Conservation (phyloP, 2,329 filamentous ascomycete species). For the Huntiella decipiens region DNA sequence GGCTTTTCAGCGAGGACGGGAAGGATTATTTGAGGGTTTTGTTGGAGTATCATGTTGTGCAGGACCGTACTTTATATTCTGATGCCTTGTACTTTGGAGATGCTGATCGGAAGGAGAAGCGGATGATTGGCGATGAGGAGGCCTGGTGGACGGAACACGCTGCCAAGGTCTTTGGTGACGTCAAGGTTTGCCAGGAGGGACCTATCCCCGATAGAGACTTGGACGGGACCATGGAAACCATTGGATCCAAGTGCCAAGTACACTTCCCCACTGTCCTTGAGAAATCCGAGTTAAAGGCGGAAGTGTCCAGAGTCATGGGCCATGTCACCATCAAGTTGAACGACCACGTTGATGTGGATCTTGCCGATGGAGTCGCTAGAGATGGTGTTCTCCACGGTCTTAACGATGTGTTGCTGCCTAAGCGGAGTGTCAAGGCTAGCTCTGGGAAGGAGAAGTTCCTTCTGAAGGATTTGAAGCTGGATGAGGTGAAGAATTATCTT, state of each 20-base stretch:
- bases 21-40: constrained; percentile 59
- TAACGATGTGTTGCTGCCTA: constrained; percentile 51
- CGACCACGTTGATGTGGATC: constrained; percentile 40
- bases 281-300: constrained; percentile 47
- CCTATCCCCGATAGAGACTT: constrained; percentile 6
- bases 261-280: constrained; percentile 38
- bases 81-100: constrained; percentile 48
- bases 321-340: constrained; percentile 60
- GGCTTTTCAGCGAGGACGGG: constrained; percentile 64
- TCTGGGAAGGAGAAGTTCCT: neutral
- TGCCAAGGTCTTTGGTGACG: neutral
- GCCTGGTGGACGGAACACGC: neutral
- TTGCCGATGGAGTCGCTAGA: constrained; percentile 36
- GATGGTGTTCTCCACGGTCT: constrained; percentile 75
- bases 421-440: neutral
- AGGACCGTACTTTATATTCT: constrained; percentile 60
- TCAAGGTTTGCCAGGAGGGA: constrained; percentile 6
- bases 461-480: constrained; percentile 10
- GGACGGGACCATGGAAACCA: neutral
- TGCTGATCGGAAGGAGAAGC: constrained; percentile 5
- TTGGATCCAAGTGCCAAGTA: constrained; percentile 8
- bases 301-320: constrained; percentile 49
- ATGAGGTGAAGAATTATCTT: constrained; percentile 15
- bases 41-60: constrained; percentile 59
- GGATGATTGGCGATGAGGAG: constrained; percentile 13